Base-by-base conservation (phyloP, 1,284 basidiomycete species). In the Leccinum pachyderme region DNA sequence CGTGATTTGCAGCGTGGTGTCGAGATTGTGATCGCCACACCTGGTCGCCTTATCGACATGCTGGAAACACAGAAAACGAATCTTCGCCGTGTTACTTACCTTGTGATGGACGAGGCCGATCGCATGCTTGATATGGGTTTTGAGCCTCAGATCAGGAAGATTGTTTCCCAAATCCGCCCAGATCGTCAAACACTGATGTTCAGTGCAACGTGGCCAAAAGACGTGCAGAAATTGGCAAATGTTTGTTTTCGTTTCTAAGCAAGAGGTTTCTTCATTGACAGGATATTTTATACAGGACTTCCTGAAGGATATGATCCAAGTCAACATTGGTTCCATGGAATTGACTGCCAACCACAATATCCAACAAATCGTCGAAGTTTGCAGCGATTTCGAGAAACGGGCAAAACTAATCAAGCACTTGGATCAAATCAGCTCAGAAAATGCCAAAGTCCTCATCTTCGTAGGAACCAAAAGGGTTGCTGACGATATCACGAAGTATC, bases 81-180 rank as follows among this genome's bases (percentile, higher is more conserved):
- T 76, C 82, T 99, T 54, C 91, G 89, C 59, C 89, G 96, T 49
- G 83, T 99, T 55, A 99, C 96, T 43, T 99, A 99, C 76, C 83
- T 99, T 51, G 96, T 99, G 70, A 94, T 99, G 89, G 96, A 99
- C 74, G 97, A 99, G 76, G 96, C 96, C 54, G 96, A 98, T 78
- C 91, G 94, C 65, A 96, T 96, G 93, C 82, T 96, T 62, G 93
- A 96, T 78, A 96, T 96, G 94, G 95, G 96, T 83, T 99, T 99
- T 78, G 96, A 99, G 78, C 96, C 96, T 56, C 96, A 99, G 74
- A 99, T 99, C 71, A 85, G 95, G 72, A 99, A 99, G 80, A 98
- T 98, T 66, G 89, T 99, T 63, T 81, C 88, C 64, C 96, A 99
- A 77, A 97, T 98, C 68, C 87, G 95, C 45, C 95, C 95, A 41